These are phyloP conservation scores for Bacterosira constricta DNA, from an alignment of 108 stramenopile genomes.

Conservation along the genomic window DNA sequence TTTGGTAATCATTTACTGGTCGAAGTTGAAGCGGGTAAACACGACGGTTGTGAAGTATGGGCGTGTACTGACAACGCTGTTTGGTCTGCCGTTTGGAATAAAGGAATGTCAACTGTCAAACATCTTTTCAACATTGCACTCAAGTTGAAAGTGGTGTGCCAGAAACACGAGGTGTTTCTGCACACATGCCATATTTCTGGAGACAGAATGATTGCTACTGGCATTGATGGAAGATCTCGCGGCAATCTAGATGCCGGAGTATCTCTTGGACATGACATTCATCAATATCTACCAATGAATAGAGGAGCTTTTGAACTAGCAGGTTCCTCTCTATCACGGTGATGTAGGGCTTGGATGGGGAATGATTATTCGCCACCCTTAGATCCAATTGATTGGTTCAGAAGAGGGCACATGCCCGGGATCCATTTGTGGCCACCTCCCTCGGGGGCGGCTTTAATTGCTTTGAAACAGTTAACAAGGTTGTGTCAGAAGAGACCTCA, in stretches of 20 bases:
- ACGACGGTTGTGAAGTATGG: no score
- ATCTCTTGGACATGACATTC: neutral
- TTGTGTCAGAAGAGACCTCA: neutral
- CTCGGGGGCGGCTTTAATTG: constrained; percentile 16
- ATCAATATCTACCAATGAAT: neutral
- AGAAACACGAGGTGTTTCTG: no score
- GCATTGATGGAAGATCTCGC: neutral
- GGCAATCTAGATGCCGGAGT: neutral
- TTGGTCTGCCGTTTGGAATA: no score
- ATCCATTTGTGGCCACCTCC: constrained; percentile 15
- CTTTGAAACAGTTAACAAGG: neutral
- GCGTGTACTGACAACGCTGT: no score
- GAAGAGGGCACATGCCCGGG: constrained; percentile 2
- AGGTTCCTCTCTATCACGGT: neutral
- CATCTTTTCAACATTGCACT: no score
- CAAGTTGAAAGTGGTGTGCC: no score
- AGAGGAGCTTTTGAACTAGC: neutral
- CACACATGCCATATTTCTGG: constrained; percentile 4
- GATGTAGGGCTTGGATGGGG: neutral
- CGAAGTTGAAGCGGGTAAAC: no score
- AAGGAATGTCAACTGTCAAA: no score
- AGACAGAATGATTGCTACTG: neutral
- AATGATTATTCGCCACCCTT: no score
- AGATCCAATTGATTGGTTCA: no score
- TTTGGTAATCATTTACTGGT: no score